Base-by-base conservation (phyloP, 257 asterid genomes). In the Lavandula angustifolia region DNA sequence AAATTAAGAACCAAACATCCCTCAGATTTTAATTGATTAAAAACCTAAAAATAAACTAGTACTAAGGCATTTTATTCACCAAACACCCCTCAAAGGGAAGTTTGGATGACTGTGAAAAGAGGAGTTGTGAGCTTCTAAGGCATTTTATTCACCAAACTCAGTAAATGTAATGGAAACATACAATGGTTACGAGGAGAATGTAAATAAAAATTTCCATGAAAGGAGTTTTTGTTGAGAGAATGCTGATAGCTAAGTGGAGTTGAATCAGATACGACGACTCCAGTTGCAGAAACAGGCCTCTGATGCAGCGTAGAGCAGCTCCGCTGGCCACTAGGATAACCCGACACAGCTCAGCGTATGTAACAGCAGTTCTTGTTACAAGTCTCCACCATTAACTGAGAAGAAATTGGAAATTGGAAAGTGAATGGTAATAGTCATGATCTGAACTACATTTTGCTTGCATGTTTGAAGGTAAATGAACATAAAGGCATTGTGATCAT, bases 91-190 rank as follows among this genome's bases (percentile, higher is more conserved):
- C 27, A 22, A 22, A 22, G 27, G 27, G 27, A 22, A 22, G 27
- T 22, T 22, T 22, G 27, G 27, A 51, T 53, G 31, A 34, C 37
- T 58, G 37, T 58, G 37, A 43, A 7, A 8, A 34, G 7, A 31
- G 7, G 40, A 9, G 17, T 12, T 4, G 7, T 12, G 3, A n/a
- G 10, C 6, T 8, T 33, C 3, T 14, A 11, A 22, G 35, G 51
- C 64, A 33, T 33, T 56, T 67, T 71, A 61, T 76, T 61, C 63
- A 58, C 65, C 59, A 49, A 63, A 58, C 57, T 49, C 35, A 42
- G 27, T 56, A 59, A 41, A 18, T 17, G 75, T 34, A 52, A 44
- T 59, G 38, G 8, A 44, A 66, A 78, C 63, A 67, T 60, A 70
- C 62, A 57, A 62, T 4, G 27, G 71, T 57, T 71, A 62, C 71